Base-by-base conservation (phyloP, 2,329 filamentous ascomycete species). In the Chaetomiaceae sp. region DNA sequence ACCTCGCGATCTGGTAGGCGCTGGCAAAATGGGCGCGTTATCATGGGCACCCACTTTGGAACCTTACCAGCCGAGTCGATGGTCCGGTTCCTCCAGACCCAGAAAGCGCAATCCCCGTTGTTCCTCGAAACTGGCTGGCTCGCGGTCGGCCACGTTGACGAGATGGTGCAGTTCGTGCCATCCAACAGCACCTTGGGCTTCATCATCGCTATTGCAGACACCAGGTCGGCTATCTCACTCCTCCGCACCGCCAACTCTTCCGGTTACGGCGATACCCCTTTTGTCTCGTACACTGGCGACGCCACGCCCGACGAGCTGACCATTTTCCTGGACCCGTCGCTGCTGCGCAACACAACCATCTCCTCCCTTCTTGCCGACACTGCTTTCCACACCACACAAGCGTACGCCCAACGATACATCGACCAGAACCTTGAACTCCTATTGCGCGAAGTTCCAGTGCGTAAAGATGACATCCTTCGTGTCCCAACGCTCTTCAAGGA, bases 401-500 rank as follows among this genome's bases (percentile, higher is more conserved):
- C 23, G 13, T 48, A 53, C 44, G 51, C 51, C 1, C 51, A 53
- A 10, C 37, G 14, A 3, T 20, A 53, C 44, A 23, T 53, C 18
- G 38, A 44, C 32, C 32, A 30, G 9, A 48, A 43, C 30, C 44
- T 53, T 8, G 36, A 36, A 21, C n/a, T 30, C 11, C 50, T 53
- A 5, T 30, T 53, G 5, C 34, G 37, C n/a, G 50, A 53, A 29
- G 6, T 53, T 1, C 50, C 50, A 4, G 42, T 52, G 7, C 7
- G 7, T 2, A 20, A 42, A 2, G n/a, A 20, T 1, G 29, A 53
- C 18, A 29, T 53, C 50, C 37, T 53, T n/a, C 43, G 44, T 10
- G 21, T 53, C n/a, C 50, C 50, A 2, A 53, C 50, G 3, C 50
- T 53, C 29, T 53, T 53, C 50, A 43, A 47, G 8, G 44, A 53